phyloP scores from a whole-genome alignment of 2,329 filamentous ascomycete species.

The Aspergillus uvarum region DNA sequence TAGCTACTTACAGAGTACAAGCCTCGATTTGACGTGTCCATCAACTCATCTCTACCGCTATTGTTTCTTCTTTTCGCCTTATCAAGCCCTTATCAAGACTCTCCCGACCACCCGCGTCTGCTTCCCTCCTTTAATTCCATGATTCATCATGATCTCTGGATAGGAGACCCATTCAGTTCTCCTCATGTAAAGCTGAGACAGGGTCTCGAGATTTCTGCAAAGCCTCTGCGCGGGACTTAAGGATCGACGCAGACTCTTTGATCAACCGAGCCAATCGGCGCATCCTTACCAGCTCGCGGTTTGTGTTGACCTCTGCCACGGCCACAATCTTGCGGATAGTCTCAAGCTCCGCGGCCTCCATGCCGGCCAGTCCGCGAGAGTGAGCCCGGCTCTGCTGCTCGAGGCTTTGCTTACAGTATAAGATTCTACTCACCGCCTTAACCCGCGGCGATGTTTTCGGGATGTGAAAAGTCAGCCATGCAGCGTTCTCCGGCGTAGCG shows the following conservation, averaged over 20 bases:
- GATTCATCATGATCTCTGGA: background rate
- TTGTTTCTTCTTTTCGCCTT: background rate
- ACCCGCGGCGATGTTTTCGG: slow-evolving; percentile 20
- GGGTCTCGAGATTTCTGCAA: slow-evolving; percentile 8
- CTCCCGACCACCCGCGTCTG: too few species aligned
- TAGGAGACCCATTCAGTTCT: background rate
- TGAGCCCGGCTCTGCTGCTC: slow-evolving; percentile 7
- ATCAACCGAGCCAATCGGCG: slow-evolving; percentile 17
- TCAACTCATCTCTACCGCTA: too few species aligned
- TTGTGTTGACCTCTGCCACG: slow-evolving; percentile 21
- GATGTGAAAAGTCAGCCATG: slow-evolving; percentile 24
- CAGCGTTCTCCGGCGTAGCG: slow-evolving; percentile 25
- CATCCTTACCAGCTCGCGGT: slow-evolving; percentile 22
- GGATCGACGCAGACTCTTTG: slow-evolving; percentile 12
- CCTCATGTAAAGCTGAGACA: background rate
- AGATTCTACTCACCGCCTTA: too few species aligned
- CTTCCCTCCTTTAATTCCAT: too few species aligned
- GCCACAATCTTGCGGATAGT: slow-evolving; percentile 19
- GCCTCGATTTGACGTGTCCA: too few species aligned
- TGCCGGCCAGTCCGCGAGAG: slow-evolving; percentile 13
- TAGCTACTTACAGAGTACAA: too few species aligned
- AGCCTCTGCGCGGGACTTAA: slow-evolving; percentile 16
- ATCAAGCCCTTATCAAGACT: too few species aligned
- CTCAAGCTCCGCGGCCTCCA: slow-evolving; percentile 24
- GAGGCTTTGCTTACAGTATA: slow-evolving; percentile 18